Evolutionary conservation across 2,329 filamentous ascomycete genomes (phyloP).

Genomic region (Trichoderma atroviride): DNA sequence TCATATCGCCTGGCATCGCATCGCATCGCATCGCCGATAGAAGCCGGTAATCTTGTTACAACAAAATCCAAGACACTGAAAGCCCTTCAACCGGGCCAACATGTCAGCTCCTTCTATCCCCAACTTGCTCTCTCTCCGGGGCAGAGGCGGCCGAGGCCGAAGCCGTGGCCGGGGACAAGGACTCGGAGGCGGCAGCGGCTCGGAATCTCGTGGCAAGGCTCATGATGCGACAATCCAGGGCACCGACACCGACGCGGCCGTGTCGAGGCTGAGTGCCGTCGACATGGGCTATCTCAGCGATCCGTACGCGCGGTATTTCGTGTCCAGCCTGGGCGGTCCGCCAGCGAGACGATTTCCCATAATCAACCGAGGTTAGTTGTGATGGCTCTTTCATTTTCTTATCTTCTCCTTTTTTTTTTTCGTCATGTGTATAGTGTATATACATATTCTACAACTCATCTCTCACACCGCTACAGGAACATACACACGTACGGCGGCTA

Average conservation of each 20-base stretch:
- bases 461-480: slow-evolving; percentile 61
- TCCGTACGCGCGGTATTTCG: slow-evolving; percentile 73
- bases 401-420: background rate
- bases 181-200: slow-evolving; percentile 36
- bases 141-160: slow-evolving; percentile 46
- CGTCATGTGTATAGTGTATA: background rate
- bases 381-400: background rate
- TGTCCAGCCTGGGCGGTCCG: slow-evolving; percentile 51
- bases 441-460: background rate
- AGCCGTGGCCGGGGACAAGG: slow-evolving; percentile 41
- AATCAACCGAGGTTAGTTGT: slow-evolving; percentile 81
- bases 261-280: slow-evolving; percentile 87
- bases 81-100: background rate
- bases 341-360: slow-evolving; percentile 75
- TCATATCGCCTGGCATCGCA: background rate
- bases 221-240: slow-evolving; percentile 80
- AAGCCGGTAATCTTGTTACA: background rate
- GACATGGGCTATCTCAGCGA: slow-evolving; percentile 83
- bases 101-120: slow-evolving; percentile 79
- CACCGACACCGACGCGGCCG: slow-evolving; percentile 89
- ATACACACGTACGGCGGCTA: slow-evolving; percentile 83
- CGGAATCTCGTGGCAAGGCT: slow-evolving; percentile 41
- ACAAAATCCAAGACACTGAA: background rate
- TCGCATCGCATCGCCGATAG: background rate
- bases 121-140: slow-evolving; percentile 67